Base-by-base conservation (phyloP, 2,329 filamentous ascomycete genomes). In the Microsporum canis region DNA sequence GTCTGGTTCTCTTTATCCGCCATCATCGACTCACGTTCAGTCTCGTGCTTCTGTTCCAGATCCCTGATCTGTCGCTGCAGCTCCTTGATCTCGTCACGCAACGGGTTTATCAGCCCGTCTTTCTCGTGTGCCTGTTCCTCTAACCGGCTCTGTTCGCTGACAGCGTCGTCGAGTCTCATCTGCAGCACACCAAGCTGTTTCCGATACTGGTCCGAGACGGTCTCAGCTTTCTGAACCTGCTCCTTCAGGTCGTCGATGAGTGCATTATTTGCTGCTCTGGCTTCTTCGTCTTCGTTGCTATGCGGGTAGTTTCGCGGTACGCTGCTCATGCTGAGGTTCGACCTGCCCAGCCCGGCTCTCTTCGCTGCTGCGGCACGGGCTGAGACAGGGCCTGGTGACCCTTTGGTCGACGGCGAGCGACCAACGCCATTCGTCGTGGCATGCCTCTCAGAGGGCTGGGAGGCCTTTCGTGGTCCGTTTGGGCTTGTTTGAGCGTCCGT, bases 1-100 rank as follows among this genome's bases (percentile, higher is more conserved):
- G 83, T 80, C 75, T 91, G 87, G 68, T 95, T 89, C 66, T 96
- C 91, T 77, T 95, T 94, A 73, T 97, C 92, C 75, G 91, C 90
- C 70, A 89, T 85, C 76, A 92, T 88, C 60, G 89, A 85, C 70
- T 87, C 89, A 65, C 90, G 84, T 76, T 99, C 94, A 51, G 88
- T 85, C 73, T 97, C 92, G 73, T 96, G 95, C 65, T 95, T 91
- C 65, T 86, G 85, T 74, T 96, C 91, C 77, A 96, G 86, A 73
- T 99, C 94, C 65, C 92, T 85, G 70, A 89, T 88, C 74, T 95
- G 88, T 65, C 91, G 84, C 34, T 86, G 84, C 60, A 87, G 81
- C 67, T 97, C 91, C 68, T 89, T 84, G 76, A 94, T 91, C 70
- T 95, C 89, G 68, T 89, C 91, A 70, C 86, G 85, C 60, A 97